Conservation (phyloP, 1,284 basidiomycete genomes). For the Phaffia rhodozyma region DNA sequence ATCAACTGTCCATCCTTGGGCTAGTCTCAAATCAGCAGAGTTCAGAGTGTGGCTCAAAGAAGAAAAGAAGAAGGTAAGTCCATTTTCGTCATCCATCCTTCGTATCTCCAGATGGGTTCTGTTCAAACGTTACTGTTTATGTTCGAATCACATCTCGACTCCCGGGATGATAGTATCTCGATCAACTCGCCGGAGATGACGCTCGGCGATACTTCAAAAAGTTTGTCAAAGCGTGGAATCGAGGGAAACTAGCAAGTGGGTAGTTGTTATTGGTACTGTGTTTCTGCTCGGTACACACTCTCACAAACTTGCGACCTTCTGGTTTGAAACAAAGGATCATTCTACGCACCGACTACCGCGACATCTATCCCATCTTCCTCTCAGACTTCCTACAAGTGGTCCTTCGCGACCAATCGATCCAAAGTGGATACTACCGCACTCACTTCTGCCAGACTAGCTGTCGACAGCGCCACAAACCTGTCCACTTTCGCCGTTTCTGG, state of each 20-base stretch:
- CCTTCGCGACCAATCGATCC: neutral
- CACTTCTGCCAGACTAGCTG: constrained; percentile 1
- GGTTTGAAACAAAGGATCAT: neutral
- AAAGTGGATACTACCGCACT: neutral
- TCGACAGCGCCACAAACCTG: constrained; percentile 14
- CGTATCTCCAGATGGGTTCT: too few species aligned
- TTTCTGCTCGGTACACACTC: neutral
- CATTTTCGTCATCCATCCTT: neutral
- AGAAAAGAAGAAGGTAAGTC: constrained; percentile 11
- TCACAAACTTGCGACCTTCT: neutral
- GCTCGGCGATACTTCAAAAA: constrained; percentile 17
- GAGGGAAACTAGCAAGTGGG: constrained; percentile 8
- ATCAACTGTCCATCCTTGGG: neutral
- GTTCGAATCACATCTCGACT: too few species aligned
- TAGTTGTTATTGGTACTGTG: neutral
- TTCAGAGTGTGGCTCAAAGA: constrained; percentile 17
- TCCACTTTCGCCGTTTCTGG: neutral
- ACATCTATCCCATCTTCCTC: constrained; percentile 13
- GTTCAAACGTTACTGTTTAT: too few species aligned
- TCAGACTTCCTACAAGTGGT: constrained; percentile 17
- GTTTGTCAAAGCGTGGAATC: constrained; percentile 18
- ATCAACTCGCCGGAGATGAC: constrained; percentile 13
- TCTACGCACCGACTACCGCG: constrained; percentile 2
- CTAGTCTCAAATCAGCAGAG: constrained; percentile 14
- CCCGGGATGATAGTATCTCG: constrained; percentile 5